phyloP scores from a whole-genome alignment of 2,329 filamentous ascomycete species.

The Stagonosporopsis tanaceti region DNA sequence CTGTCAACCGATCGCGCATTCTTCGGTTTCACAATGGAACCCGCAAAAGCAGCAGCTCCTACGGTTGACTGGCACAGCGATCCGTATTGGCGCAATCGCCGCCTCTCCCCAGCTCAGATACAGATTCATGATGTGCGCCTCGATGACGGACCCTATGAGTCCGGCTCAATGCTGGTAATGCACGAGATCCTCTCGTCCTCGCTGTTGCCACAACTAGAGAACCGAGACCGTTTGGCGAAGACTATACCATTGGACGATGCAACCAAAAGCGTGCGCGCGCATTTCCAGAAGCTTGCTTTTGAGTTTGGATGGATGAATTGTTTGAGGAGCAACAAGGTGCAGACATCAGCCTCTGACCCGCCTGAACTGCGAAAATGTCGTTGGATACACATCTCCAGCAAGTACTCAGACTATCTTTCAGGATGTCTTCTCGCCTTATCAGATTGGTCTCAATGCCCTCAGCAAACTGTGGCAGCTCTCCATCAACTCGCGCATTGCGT shows the following conservation, averaged over 20 bases:
- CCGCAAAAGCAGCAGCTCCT: conserved; percentile 29
- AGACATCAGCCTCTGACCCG: conserved; percentile 39
- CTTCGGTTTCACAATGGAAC: conserved; percentile 15
- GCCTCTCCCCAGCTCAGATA: conserved; percentile 51
- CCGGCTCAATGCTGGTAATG: conserved; percentile 51
- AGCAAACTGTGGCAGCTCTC: conserved; percentile 28
- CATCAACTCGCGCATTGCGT: conserved; percentile 49
- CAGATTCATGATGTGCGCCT: conserved; percentile 52
- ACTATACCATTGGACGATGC: conserved; percentile 29
- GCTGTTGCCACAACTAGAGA: conserved; percentile 42
- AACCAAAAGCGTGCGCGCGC: conserved; percentile 47
- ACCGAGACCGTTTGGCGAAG: conserved; percentile 32
- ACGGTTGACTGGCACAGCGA: conserved; percentile 48
- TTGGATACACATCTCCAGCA: conserved; percentile 56
- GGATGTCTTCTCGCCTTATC: conserved; percentile 45
- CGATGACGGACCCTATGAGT: conserved; percentile 41
- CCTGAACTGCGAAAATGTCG: conserved; percentile 45
- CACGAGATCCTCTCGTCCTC: conserved; percentile 46
- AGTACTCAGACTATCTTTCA: conserved; percentile 51
- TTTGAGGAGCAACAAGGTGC: conserved; percentile 45
- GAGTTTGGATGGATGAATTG: conserved; percentile 56
- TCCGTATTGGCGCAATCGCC: conserved; percentile 49
- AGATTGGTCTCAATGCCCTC: conserved; percentile 38
- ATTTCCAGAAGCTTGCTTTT: conserved; percentile 44
- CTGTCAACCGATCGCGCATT: neutral